Evolutionary conservation across 2,329 filamentous ascomycete species (phyloP), one percentile per base, ranked within the genome.

Genomic region (Fusarium anthophilum): DNA sequence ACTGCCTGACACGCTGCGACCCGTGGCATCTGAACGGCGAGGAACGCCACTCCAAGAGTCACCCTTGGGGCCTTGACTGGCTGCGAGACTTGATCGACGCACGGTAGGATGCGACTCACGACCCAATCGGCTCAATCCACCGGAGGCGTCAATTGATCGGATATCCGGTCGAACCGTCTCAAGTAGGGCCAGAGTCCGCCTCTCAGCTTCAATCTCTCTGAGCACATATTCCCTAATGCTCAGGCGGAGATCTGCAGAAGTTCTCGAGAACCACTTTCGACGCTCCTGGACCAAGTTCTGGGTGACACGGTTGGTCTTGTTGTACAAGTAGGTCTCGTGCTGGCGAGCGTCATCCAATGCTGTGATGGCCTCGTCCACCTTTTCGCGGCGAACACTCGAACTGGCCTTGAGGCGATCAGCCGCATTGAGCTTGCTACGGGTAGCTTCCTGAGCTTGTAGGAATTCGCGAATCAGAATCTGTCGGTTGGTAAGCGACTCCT

Each of bases 21-120:
- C 92, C 63, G 94, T 84, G n/a, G 91, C 92, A 77, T 97, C 94
- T 37, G 92, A 91, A 63, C 94, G 90, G 70, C 96, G 90, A 41
- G 95, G 94, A 35, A 98, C 95, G 66, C 96, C 96, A 78, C 94
- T 98, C 96, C 96, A 99, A 22, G 96, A 93, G 82, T 99, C 96
- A n/a, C 96, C 96, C 85, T 97, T 97, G 56, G 96, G 96, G 0
- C 96, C 96, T 83, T 99, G 96, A 78, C 93, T 96, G 53, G 94
- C 93, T 22, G 94, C 93, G 75, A 98, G 84, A 82, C 91, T 96
- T 32, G 92, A 84, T 70, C 96, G 91, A 62, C 96, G 90, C 68
- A 86, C 82, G 10, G 91, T 85, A 6, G 96, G 96, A 81, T 98
- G 94, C 22, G 93, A 87, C 83, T 99, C 96, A 66, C 96, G 91